Conservation (phyloP, 495 filamentous ascomycete genomes). For the Hyaloscypha finlandica region DNA sequence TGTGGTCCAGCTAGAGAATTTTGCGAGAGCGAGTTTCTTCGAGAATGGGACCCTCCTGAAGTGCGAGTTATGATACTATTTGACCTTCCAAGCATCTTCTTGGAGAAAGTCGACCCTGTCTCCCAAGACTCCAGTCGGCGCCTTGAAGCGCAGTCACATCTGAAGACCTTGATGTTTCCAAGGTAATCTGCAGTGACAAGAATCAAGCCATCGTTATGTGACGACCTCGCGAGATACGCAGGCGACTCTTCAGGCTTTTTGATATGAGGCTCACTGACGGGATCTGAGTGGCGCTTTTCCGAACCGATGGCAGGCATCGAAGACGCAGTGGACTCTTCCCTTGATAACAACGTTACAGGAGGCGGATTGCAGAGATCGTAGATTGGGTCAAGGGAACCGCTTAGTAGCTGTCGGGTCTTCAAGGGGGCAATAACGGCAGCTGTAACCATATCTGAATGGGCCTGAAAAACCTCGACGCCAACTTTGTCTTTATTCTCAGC, state of each 20-base stretch:
- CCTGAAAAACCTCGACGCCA: slow-evolving; percentile 84
- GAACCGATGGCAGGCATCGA: slow-evolving; percentile 21
- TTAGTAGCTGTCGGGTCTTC: slow-evolving; percentile 73
- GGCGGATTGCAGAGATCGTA: slow-evolving; percentile 97
- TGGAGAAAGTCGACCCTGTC: slow-evolving; percentile 74
- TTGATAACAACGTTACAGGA: slow-evolving; percentile 78
- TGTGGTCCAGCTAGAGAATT: slow-evolving; percentile 27
- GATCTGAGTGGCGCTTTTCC: slow-evolving; percentile 30
- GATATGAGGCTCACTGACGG: slow-evolving; percentile 48
- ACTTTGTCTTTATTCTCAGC: slow-evolving; percentile 73
- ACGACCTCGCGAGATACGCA: slow-evolving; percentile 70
- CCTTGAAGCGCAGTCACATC: slow-evolving; percentile 69
- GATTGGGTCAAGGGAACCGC: slow-evolving; percentile 83
- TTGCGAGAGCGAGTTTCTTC: slow-evolving; percentile 53
- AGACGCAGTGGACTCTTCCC: slow-evolving; percentile 57
- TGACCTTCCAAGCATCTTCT: slow-evolving; percentile 66
- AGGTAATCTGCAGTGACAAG: slow-evolving; percentile 88
- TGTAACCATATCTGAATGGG: slow-evolving; percentile 86
- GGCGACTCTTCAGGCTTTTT: slow-evolving; percentile 58
- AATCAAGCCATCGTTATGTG: slow-evolving; percentile 84
- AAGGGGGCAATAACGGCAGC: slow-evolving; percentile 82
- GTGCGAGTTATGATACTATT: slow-evolving; percentile 58
- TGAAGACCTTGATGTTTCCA: slow-evolving; percentile 89
- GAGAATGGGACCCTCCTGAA: slow-evolving; percentile 52
- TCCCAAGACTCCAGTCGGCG: slow-evolving; percentile 65